Percentiles rank a stretch among this genome's conserved stretches.
Evolutionary conservation across 2,329 filamentous ascomycete species (phyloP).

Genomic region (Trichoderma polysporum): DNA sequence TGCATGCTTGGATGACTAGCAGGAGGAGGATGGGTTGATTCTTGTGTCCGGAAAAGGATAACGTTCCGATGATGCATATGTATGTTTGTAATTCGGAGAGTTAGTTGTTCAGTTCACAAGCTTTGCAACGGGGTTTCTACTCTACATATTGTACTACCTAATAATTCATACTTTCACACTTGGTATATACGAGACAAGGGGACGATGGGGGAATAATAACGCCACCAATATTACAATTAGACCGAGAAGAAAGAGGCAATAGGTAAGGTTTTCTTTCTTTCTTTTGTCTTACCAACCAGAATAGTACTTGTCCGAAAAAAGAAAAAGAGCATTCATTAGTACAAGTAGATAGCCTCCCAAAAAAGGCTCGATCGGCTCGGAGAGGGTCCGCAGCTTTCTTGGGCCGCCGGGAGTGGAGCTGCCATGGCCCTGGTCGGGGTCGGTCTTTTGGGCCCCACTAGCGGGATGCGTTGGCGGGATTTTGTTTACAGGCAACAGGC

Average conservation of each 20-base stretch:
- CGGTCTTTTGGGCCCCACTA: neutral
- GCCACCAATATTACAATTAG: neutral
- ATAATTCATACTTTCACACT: neutral
- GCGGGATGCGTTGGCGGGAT: conserved; percentile 5
- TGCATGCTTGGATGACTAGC: neutral
- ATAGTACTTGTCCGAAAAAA: too few relatives aligned
- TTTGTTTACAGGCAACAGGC: neutral
- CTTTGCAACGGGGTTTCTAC: neutral
- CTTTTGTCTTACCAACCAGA: neutral
- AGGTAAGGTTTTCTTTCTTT: neutral
- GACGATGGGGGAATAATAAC: neutral
- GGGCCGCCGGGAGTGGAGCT: neutral
- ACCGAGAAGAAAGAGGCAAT: neutral
- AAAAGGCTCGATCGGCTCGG: conserved; percentile 2
- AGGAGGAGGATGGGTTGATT: neutral
- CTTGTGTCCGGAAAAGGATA: neutral
- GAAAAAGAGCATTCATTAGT: neutral
- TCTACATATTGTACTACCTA: neutral
- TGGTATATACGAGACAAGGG: neutral
- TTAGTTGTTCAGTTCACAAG: neutral
- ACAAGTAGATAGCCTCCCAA: neutral
- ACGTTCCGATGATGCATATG: neutral
- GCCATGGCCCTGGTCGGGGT: neutral
- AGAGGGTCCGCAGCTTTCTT: neutral
- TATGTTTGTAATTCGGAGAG: neutral